Evolutionary conservation across 2,329 filamentous ascomycete genomes (phyloP).

Genomic region (Ophiostoma ips): DNA sequence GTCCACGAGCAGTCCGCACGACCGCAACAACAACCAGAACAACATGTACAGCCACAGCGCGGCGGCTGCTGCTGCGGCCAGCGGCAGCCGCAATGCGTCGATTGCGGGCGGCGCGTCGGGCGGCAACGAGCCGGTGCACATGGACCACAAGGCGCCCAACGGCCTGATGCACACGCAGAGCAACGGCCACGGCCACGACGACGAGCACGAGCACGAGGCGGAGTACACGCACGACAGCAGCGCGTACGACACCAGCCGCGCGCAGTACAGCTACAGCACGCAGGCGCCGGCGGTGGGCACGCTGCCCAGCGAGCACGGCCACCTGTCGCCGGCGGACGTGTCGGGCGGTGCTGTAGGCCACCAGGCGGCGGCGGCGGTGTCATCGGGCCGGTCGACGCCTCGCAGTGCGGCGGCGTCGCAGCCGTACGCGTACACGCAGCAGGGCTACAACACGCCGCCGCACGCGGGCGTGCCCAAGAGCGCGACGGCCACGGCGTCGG

Average conservation of each 20-base stretch:
- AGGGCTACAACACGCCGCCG: constrained; percentile 68
- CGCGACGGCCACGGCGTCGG: constrained; percentile 19
- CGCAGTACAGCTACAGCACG: constrained; percentile 57
- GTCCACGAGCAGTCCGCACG: constrained; percentile 43
- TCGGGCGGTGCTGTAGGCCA: constrained; percentile 60
- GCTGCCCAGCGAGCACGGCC: constrained; percentile 57
- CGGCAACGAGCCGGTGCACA: constrained; percentile 43
- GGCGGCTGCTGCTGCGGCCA: constrained; percentile 9
- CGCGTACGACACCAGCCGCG: constrained; percentile 58
- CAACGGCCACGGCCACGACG: constrained; percentile 38
- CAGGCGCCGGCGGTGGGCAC: constrained; percentile 51
- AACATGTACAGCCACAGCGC: constrained; percentile 48
- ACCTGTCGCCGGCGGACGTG: constrained; percentile 72
- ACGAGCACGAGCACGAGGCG: constrained; percentile 58
- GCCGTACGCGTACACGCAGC: constrained; percentile 52
- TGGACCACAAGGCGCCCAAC: constrained; percentile 51
- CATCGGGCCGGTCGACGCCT: constrained; percentile 73
- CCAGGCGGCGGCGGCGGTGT: constrained; percentile 45
- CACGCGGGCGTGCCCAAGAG: constrained; percentile 31
- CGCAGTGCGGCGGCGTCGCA: constrained; percentile 60
- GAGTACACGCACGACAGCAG: constrained; percentile 81
- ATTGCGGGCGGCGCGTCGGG: constrained; percentile 38
- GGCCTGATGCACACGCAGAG: constrained; percentile 47
- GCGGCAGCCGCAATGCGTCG: constrained; percentile 40
- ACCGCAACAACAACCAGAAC: constrained; percentile 36